A percentile compares a stretch with the other conserved stretches of the same genome.
These are phyloP conservation scores for Lanmaoa rubissima DNA, from an alignment of 768 basidiomycete species.

Conservation along the genomic window DNA sequence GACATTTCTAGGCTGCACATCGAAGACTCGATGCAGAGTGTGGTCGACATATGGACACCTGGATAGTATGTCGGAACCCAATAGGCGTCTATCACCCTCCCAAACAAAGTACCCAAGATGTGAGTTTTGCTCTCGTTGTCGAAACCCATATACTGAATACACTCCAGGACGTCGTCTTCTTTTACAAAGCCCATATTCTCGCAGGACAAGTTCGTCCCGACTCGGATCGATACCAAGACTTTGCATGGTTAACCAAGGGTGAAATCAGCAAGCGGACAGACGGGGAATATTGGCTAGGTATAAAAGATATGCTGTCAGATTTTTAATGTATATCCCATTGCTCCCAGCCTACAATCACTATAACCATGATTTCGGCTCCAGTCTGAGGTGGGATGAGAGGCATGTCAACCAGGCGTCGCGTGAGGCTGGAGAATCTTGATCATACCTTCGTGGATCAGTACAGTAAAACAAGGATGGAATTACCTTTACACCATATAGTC, in stretches of 20 bases:
- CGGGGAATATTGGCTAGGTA: slow-evolving; percentile 66
- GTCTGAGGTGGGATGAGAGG: not conserved
- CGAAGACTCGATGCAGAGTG: slow-evolving; percentile 68
- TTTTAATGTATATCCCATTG: slow-evolving; percentile 23
- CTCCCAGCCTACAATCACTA: not conserved
- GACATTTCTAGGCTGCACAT: slow-evolving; percentile 59
- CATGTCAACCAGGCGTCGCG: no score
- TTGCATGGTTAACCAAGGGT: slow-evolving; percentile 93
- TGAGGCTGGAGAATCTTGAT: no score
- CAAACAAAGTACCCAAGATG: slow-evolving; percentile 37
- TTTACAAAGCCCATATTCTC: slow-evolving; percentile 92
- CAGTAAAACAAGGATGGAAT: no score
- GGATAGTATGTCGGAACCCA: slow-evolving; percentile 90
- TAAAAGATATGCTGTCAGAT: slow-evolving; percentile 82
- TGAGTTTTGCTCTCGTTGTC: slow-evolving; percentile 16
- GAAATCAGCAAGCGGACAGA: slow-evolving; percentile 78
- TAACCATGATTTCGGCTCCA: not conserved
- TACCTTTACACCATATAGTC: no score
- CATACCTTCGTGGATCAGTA: no score
- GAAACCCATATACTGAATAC: slow-evolving; percentile 1
- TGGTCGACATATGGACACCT: slow-evolving; percentile 85
- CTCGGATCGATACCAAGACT: slow-evolving; percentile 58
- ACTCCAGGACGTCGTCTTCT: slow-evolving; percentile 71
- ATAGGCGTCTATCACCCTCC: slow-evolving; percentile 72
- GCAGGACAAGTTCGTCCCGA: slow-evolving; percentile 76